Conservation (phyloP, 441 rosid genomes). For the Gossypium davidsonii region DNA sequence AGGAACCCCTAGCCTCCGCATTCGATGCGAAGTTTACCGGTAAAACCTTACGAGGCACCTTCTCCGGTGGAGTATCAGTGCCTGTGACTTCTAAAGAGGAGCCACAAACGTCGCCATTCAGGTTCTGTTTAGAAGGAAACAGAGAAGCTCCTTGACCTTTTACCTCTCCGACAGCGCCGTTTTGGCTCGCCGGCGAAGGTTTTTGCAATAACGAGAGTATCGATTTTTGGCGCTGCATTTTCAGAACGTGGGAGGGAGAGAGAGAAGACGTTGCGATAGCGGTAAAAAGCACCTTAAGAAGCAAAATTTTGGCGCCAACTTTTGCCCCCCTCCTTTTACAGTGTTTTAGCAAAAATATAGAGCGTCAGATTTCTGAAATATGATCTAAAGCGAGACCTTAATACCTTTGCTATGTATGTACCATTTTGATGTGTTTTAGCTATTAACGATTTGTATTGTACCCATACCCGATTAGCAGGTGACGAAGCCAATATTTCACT, state of each 20-base stretch:
- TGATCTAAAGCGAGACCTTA: constrained; percentile 6
- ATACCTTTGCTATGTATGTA: too few species aligned
- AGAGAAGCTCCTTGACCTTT: constrained; percentile 19
- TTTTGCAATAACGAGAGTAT: constrained; percentile 69
- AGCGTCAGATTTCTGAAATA: constrained; percentile 22
- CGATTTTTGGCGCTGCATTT: constrained; percentile 84
- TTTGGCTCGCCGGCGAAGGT: constrained; percentile 40
- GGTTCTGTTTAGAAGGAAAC: constrained; percentile 21
- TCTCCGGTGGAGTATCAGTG: constrained; percentile 92
- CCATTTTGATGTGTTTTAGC: too few species aligned
- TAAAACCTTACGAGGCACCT: constrained; percentile 65
- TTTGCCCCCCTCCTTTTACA: constrained; percentile 7
- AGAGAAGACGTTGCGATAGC: not conserved
- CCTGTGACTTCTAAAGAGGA: constrained; percentile 51
- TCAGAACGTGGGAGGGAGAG: constrained; percentile 11
- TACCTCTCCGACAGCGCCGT: constrained; percentile 17
- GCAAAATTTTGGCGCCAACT: constrained; percentile 57
- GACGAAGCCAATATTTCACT: too few species aligned
- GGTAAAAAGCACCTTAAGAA: not conserved
- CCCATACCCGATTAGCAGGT: too few species aligned
- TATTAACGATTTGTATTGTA: too few species aligned
- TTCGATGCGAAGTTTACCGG: constrained; percentile 30
- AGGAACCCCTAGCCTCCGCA: constrained; percentile 31
- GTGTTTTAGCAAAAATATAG: not conserved
- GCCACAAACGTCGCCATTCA: constrained; percentile 16